Evolutionary conservation across 2,329 filamentous ascomycete species (phyloP).

Genomic region (Penicillium sp.): DNA sequence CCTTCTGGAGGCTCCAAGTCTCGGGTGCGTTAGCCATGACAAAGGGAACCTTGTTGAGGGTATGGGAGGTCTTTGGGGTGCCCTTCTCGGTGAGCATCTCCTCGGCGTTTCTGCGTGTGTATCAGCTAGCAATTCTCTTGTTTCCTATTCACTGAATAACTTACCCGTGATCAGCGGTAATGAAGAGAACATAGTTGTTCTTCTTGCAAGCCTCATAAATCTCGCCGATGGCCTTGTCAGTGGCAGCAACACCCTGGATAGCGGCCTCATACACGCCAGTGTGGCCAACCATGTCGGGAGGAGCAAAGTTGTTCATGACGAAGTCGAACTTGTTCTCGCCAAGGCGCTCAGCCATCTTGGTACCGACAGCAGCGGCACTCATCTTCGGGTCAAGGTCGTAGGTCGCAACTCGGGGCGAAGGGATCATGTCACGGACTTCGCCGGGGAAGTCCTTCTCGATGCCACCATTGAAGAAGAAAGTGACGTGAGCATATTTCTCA

Average conservation of each 20-base stretch:
- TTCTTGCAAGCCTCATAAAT: slow-evolving; percentile 94
- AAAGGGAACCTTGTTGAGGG: slow-evolving; percentile 95
- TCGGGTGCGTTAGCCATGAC: slow-evolving; percentile 96
- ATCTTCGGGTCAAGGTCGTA: slow-evolving; percentile 96
- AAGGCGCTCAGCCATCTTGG: slow-evolving; percentile 86
- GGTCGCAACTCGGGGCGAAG: slow-evolving; percentile 90
- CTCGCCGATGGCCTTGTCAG: slow-evolving; percentile 88
- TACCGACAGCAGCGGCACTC: slow-evolving; percentile 85
- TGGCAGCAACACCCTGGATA: slow-evolving; percentile 77
- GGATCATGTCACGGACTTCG: slow-evolving; percentile 89
- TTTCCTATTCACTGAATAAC: slow-evolving; percentile 24
- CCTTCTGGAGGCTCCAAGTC: slow-evolving; percentile 79
- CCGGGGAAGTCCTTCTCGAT: slow-evolving; percentile 94
- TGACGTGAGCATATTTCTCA: slow-evolving; percentile 99
- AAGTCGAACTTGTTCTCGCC: slow-evolving; percentile 86
- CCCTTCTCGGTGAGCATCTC: slow-evolving; percentile 97
- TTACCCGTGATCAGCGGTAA: slow-evolving; percentile 90
- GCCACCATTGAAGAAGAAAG: slow-evolving; percentile 99
- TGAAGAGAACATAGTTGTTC: slow-evolving; percentile 87
- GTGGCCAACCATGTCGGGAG: slow-evolving; percentile 98
- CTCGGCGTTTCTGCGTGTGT: slow-evolving; percentile 70
- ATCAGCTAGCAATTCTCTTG: slow-evolving; percentile 20
- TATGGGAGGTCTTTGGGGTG: slow-evolving; percentile 97
- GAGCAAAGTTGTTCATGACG: slow-evolving; percentile 99
- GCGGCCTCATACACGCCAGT: slow-evolving; percentile 96